A percentile compares a stretch with the other conserved stretches of the same genome.
These are phyloP conservation scores for Coemansia sp. DNA, from an alignment of 192 early-diverging fungal species.

Conservation along the genomic window DNA sequence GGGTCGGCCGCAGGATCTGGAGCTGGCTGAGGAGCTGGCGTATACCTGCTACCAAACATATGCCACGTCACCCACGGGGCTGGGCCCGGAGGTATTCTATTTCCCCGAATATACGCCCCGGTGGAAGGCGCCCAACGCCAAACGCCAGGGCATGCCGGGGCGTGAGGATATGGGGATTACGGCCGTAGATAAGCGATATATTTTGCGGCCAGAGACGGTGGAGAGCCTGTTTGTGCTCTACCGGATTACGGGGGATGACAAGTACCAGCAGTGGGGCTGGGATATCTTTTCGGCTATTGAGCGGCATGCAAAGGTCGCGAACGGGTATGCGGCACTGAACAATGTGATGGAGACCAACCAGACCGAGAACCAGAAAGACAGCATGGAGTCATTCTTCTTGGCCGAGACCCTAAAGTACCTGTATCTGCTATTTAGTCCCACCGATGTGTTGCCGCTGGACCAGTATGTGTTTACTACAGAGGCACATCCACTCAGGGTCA, in stretches of 20 bases:
- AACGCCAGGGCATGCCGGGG: neutral
- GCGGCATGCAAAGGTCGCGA: slow-evolving; percentile 59
- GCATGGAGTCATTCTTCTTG: slow-evolving; percentile 78
- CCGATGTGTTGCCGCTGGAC: slow-evolving; percentile 61
- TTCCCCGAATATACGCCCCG: slow-evolving; percentile 49
- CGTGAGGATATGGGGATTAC: neutral
- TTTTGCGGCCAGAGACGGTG: slow-evolving; percentile 83
- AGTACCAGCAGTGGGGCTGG: slow-evolving; percentile 78
- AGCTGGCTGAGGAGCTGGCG: slow-evolving; percentile 71
- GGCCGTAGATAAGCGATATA: slow-evolving; percentile 24
- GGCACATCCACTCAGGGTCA: slow-evolving; percentile 73
- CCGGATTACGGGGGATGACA: slow-evolving; percentile 72
- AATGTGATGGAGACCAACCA: slow-evolving; percentile 5
- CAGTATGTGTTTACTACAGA: slow-evolving; percentile 93
- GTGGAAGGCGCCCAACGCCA: too few species aligned
- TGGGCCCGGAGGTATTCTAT: slow-evolving; percentile 74
- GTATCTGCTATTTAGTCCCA: slow-evolving; percentile 77
- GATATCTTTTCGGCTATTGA: slow-evolving; percentile 83
- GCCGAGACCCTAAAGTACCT: slow-evolving; percentile 96
- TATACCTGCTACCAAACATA: slow-evolving; percentile 77
- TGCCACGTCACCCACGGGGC: slow-evolving; percentile 61
- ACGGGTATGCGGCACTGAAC: slow-evolving; percentile 55
- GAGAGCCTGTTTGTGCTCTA: slow-evolving; percentile 84
- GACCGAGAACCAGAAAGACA: slow-evolving; percentile 2
- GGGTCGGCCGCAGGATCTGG: slow-evolving; percentile 56